Base-by-base conservation (phyloP, 208 protist species). In the Acanthamoeba polyphaga region DNA sequence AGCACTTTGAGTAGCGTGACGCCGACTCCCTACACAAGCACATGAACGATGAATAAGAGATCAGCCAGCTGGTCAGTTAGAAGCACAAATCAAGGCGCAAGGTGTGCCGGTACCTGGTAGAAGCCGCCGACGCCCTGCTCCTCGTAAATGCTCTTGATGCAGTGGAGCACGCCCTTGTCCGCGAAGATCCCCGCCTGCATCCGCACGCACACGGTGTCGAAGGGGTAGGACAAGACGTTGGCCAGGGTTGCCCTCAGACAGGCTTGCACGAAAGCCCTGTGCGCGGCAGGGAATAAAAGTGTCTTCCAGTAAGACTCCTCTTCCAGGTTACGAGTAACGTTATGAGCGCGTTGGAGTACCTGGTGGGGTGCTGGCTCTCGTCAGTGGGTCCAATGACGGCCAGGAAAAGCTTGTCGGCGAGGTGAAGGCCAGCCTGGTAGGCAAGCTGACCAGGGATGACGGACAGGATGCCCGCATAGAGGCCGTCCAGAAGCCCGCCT, bases 1-100 rank as follows among this genome's bases (percentile, higher is more conserved):
- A 82, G 43, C 22, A 82, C 74, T 51, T 82, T 82, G 74, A 82
- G 74, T 1, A 82, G 74, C 12, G 74, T 82, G 74, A 82, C 74
- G 43, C 74, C 74, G 2, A 53, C 32, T 4, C 74, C 74, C 74
- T 82, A 38, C 22, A 13, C 32, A 34, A 46, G 29, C 22, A 10
- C 12, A 24, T 2, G 12, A 6, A 15, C 29, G 74, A 49, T 38
- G 24, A 10, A 22, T 68, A 10, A 2, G 34, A 55, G 15, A 15
- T 55, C 15, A 55, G 53, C 53, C 3, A 5, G 38, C 27, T 19
- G 7, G 22, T 72, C 8, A 38, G 66, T 72, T 6, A n/a, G 8
- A n/a, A 22, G 13, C 53, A 58, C 53, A 2, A 66, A 7, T 10
- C 58, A 62, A 62, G 58, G 15, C 3, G 24, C 24, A 32, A 19